Evolutionary conservation across 1,139 yeast species (phyloP), one percentile per base, ranked within the genome.

Genomic region (Candida sanyaensis): DNA sequence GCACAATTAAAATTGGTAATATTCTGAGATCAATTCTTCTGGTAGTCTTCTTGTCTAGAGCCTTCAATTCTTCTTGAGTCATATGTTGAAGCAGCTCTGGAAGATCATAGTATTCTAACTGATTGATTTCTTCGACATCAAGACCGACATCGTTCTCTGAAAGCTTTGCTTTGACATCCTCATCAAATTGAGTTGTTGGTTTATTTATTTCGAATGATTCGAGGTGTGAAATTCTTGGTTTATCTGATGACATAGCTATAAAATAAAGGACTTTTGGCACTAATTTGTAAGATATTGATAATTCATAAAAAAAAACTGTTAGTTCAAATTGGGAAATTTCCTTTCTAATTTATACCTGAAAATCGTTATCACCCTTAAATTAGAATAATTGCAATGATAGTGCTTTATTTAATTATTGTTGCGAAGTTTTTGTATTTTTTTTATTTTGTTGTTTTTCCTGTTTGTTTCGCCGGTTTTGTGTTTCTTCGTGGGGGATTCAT

Each of bases 1-100:
- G 68, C 42, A 75, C 58, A 12, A 79, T 73, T 37, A 83, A 65
- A 71, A 77, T 74, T 7, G 88, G 87, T 56, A 84, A 63, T 45
- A 84, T 68, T 50, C 83, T 65, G 11, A 75, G 32, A 56, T 83
- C 88, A 43, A 82, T 66, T 55, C 79, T 82, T 48, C 78, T 58
- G 32, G 67, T 66, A 32, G 79, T 69, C 49, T 66, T 69, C 40
- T 61, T 64, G 57, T 80, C 80, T 43, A 73, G 64, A 6, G 50
- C 55, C 39, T 58, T 65, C 39, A 75, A 64, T 52, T 73, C 78
- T 41, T 70, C 77, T 40, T 62, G 66, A 7, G 69, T 51, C 56
- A 68, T 56, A 17, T 59, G 62, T 50, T 58, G 62, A 45, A 73
- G 64, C 9, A 72, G 62, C 33, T 68, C 74, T 2, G 78, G 78